These are phyloP conservation scores for Cyclotella sp. DNA, from an alignment of 108 stramenopile genomes.

Conservation along the genomic window DNA sequence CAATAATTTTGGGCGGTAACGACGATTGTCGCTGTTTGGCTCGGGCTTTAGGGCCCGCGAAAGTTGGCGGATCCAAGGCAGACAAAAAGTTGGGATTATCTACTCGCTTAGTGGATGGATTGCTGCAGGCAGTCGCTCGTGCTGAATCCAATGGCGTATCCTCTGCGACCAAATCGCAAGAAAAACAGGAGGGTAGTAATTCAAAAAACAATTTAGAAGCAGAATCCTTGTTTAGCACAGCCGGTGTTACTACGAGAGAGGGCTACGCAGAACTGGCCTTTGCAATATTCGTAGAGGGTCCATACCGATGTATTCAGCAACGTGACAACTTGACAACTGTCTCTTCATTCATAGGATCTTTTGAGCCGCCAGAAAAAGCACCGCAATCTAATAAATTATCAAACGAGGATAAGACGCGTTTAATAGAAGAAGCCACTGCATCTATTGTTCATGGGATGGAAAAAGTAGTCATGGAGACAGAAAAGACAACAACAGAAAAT, in stretches of 20 bases:
- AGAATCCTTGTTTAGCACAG: conserved; percentile 38
- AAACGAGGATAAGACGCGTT: conserved; percentile 20
- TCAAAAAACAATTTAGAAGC: not conserved
- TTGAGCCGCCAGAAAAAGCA: conserved; percentile 28
- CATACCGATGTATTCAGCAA: conserved; percentile 52
- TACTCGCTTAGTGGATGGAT: conserved; percentile 48
- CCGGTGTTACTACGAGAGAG: conserved; percentile 34
- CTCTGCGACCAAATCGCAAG: conserved; percentile 4
- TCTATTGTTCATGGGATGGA: conserved; percentile 37
- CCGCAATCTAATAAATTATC: not conserved
- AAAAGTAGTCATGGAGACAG: conserved; percentile 29
- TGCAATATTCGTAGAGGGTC: conserved; percentile 47
- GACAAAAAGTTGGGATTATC: conserved; percentile 33
- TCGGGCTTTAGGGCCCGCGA: conserved; percentile 28
- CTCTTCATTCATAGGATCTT: conserved; percentile 47
- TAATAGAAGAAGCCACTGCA: conserved; percentile 39
- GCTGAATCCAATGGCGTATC: conserved; percentile 17
- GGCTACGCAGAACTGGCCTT: conserved; percentile 55
- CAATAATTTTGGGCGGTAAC: conserved; percentile 48
- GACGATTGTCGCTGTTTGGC: conserved; percentile 41
- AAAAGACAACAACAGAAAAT: not conserved
- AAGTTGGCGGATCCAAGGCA: not conserved
- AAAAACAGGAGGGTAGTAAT: not conserved
- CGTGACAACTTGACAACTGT: conserved; percentile 29
- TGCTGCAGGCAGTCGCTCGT: conserved; percentile 49